These are phyloP conservation scores for Murraya koenigii DNA, from an alignment of 345 rosid genomes.

Conservation along the genomic window DNA sequence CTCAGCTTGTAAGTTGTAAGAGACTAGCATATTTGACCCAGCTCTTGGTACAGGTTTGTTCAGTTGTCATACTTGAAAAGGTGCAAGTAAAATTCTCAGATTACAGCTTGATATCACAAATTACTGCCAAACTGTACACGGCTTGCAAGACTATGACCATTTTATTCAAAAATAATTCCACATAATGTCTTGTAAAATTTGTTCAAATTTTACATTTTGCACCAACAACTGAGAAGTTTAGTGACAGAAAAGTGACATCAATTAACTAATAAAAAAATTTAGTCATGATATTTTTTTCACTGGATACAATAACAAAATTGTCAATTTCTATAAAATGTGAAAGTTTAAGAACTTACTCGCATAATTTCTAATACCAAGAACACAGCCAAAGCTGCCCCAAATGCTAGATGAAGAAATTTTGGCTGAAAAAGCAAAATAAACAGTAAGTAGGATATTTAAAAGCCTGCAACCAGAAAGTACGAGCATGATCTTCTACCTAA, in stretches of 20 bases:
- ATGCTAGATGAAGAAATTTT: constrained; percentile 89
- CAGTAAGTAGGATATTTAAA: constrained; percentile 8
- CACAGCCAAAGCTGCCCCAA: constrained; percentile 88
- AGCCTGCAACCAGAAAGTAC: constrained; percentile 1
- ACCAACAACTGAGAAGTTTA: not conserved
- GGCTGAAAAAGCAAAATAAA: constrained; percentile 53
- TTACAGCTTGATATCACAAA: not conserved
- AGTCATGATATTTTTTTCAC: not conserved
- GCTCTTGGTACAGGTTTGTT: not conserved
- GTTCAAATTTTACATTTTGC: not conserved
- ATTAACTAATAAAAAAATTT: not conserved
- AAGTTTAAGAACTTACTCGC: constrained; percentile 57
- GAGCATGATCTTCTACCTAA: not conserved
- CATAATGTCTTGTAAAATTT: not conserved
- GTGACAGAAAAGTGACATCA: not conserved
- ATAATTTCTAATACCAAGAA: constrained; percentile 80
- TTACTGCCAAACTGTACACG: not conserved
- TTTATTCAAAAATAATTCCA: not conserved
- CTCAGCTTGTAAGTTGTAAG: not conserved
- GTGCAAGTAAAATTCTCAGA: constrained; percentile 1
- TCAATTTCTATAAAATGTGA: not conserved
- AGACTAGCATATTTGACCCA: not conserved
- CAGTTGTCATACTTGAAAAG: constrained; percentile 3
- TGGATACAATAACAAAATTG: not conserved
- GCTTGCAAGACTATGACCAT: not conserved